phyloP scores from a whole-genome alignment of 257 asterid genomes.

The Rhazya stricta region DNA sequence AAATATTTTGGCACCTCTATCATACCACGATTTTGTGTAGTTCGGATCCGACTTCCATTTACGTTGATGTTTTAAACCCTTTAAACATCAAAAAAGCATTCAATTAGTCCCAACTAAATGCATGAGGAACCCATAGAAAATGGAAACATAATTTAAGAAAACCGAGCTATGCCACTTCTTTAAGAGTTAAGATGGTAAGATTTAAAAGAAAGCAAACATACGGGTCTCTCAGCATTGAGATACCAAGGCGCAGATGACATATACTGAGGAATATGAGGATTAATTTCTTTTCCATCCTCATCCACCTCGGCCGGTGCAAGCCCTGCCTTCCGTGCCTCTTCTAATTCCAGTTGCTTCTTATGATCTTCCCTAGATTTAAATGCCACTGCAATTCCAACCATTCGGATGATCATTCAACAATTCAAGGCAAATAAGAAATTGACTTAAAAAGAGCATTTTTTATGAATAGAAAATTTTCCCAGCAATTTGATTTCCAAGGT shows the following conservation, averaged over 20 bases:
- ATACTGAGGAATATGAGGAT: conserved; percentile 98
- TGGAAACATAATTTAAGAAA: neutral
- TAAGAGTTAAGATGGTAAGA: neutral
- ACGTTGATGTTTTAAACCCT: conserved; percentile 99
- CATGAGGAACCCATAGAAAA: neutral
- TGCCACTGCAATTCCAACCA: conserved; percentile 47
- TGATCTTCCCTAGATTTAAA: conserved; percentile 98
- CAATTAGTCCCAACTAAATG: conserved; percentile 3
- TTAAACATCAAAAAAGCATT: conserved; percentile 2
- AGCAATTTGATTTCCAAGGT: too few relatives aligned
- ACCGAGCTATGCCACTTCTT: neutral
- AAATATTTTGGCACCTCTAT: conserved; percentile 74
- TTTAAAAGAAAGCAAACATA: conserved; percentile 27
- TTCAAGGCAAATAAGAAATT: too few relatives aligned
- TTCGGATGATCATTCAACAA: neutral
- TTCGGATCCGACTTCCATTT: conserved; percentile 91
- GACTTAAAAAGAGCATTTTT: neutral
- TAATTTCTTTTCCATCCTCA: conserved; percentile 96
- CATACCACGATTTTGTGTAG: conserved; percentile 78
- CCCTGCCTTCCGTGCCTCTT: conserved; percentile 97
- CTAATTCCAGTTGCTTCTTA: conserved; percentile 82
- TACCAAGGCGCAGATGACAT: conserved; percentile 98
- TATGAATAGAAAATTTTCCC: too few relatives aligned
- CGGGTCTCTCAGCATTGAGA: conserved; percentile 81
- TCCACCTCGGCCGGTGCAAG: conserved; percentile 97